Conservation (phyloP, 2,329 filamentous ascomycete species). For the Fusarium miscanthi region DNA sequence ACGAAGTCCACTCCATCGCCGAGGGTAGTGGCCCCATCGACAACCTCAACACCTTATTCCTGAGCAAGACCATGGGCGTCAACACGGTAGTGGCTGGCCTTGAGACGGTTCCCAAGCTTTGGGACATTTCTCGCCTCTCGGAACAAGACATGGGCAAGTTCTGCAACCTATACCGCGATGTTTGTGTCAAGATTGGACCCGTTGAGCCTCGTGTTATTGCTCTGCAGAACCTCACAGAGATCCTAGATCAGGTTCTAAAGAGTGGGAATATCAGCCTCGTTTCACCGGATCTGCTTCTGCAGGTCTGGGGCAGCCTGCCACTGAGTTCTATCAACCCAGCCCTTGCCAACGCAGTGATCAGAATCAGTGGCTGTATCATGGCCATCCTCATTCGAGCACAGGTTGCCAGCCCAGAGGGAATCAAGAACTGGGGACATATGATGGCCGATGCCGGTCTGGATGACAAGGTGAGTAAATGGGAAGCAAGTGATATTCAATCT, state of each 20-base stretch:
- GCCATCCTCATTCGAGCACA: constrained; percentile 48
- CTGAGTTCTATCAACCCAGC: constrained; percentile 57
- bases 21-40: constrained; percentile 37
- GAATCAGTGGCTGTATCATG: constrained; percentile 59
- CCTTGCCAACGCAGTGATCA: constrained; percentile 62
- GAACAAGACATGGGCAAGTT: constrained; percentile 49
- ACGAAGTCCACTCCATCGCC: constrained; percentile 51
- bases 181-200: constrained; percentile 52
- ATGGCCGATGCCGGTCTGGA: constrained; percentile 61
- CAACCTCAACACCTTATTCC: constrained; percentile 44
- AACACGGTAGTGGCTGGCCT: constrained; percentile 54
- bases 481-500: constrained; percentile 37
- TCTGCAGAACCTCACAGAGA: constrained; percentile 58
- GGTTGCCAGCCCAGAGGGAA: constrained; percentile 21
- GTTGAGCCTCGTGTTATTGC: constrained; percentile 61
- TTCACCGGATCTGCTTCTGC: constrained; percentile 49
- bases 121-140: constrained; percentile 45
- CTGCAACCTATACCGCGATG: constrained; percentile 56
- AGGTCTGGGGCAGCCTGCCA: constrained; percentile 56
- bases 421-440: constrained; percentile 61
- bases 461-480: constrained; percentile 55
- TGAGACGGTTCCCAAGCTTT: constrained; percentile 46
- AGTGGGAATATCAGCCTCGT: constrained; percentile 44
- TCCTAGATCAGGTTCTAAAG: constrained; percentile 56
- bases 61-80: constrained; percentile 45